Percentiles rank a stretch among this genome's conserved stretches.
Conservation (phyloP, 2,329 filamentous ascomycete genomes). For the Exophiala xenobiotica region DNA sequence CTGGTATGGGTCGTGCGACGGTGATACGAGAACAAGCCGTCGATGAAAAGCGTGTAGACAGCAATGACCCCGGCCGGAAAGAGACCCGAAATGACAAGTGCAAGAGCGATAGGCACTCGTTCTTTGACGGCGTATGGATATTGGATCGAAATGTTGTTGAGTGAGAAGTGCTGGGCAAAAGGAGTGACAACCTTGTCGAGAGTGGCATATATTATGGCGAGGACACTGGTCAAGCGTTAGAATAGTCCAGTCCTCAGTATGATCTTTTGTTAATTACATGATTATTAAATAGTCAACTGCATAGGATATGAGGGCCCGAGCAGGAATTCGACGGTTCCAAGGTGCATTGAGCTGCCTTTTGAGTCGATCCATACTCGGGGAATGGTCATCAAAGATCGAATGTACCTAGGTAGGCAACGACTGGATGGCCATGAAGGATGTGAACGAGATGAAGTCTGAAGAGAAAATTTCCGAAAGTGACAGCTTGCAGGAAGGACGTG, state of each 20-base stretch:
- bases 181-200: constrained; percentile 55
- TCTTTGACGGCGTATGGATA: constrained; percentile 59
- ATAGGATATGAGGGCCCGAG: constrained; percentile 36
- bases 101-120: constrained; percentile 52
- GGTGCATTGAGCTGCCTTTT: neutral
- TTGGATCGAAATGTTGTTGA: constrained; percentile 56
- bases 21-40: constrained; percentile 57
- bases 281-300: constrained; percentile 61
- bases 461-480: neutral
- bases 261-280: constrained; percentile 43
- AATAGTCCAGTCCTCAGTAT: constrained; percentile 4
- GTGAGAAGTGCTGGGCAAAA: constrained; percentile 58
- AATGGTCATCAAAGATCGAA: neutral
- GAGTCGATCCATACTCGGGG: neutral
- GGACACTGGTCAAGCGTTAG: constrained; percentile 40
- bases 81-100: constrained; percentile 51
- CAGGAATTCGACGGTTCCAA: neutral
- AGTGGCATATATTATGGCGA: constrained; percentile 52
- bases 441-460: no score
- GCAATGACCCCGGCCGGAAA: constrained; percentile 53
- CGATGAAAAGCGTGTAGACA: constrained; percentile 57
- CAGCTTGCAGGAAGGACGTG: neutral
- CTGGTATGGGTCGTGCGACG: constrained; percentile 39
- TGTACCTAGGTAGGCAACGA: no score
- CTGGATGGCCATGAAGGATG: no score